These are phyloP conservation scores for Aspergillus cejpii DNA, from an alignment of 2,329 filamentous ascomycete species.

Conservation along the genomic window DNA sequence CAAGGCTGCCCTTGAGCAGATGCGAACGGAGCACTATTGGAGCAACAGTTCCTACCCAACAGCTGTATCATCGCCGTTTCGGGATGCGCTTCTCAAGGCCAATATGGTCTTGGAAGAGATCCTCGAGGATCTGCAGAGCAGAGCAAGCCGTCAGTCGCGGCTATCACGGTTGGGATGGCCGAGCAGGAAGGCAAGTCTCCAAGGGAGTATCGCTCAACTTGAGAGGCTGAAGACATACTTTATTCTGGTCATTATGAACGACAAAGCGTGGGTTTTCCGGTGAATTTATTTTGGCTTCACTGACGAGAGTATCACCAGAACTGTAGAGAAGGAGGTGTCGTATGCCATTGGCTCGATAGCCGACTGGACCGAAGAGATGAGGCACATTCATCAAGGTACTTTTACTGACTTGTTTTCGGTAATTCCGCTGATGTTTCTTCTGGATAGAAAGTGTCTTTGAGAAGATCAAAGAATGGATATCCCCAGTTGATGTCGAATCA, in stretches of 20 bases:
- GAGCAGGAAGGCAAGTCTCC: neutral
- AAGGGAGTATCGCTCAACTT: neutral
- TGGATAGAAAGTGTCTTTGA: neutral
- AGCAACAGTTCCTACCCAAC: neutral
- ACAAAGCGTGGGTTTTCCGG: neutral
- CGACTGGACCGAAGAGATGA: neutral
- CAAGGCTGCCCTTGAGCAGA: neutral
- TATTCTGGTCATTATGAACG: neutral
- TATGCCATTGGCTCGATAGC: neutral
- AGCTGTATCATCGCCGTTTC: neutral
- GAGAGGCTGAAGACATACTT: neutral
- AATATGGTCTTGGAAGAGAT: neutral
- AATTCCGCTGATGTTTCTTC: neutral
- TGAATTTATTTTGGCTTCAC: neutral
- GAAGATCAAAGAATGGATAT: neutral
- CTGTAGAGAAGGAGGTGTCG: neutral
- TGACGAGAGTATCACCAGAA: neutral
- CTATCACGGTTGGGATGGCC: neutral
- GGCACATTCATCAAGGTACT: neutral
- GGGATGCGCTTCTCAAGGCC: neutral
- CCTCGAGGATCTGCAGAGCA: conserved; percentile 15
- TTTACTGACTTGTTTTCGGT: neutral
- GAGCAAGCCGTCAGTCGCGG: neutral
- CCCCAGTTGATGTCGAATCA: neutral
- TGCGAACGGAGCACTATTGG: neutral